These are phyloP conservation scores for Bassia scoparia DNA, from an alignment of 148 eudicot genomes.

Conservation along the genomic window DNA sequence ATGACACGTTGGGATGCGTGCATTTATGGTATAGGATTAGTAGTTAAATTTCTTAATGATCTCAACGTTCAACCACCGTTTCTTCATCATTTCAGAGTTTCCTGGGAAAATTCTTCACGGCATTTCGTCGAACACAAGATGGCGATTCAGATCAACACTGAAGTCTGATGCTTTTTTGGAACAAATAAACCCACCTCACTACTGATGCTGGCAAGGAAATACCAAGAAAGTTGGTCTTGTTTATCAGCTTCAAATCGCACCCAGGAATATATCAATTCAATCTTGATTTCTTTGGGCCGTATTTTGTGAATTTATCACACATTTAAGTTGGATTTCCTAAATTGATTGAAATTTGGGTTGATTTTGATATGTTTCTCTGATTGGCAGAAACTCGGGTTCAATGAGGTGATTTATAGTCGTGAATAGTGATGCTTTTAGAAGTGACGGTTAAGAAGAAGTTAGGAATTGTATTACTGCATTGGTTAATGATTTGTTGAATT, in stretches of 20 bases:
- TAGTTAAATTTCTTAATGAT: slow-evolving; percentile 1
- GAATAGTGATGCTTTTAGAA: no score
- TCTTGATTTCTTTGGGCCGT: not conserved
- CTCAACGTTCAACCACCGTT: slow-evolving; percentile 12
- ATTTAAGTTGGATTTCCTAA: not conserved
- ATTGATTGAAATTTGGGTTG: not conserved
- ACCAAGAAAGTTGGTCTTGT: slow-evolving; percentile 66
- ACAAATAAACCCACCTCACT: slow-evolving; percentile 70
- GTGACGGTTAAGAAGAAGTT: slow-evolving; percentile 89
- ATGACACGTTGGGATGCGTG: slow-evolving; percentile 7
- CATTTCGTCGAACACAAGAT: slow-evolving; percentile 31
- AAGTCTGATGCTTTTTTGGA: slow-evolving; percentile 81
- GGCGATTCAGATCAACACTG: slow-evolving; percentile 36
- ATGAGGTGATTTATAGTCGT: slow-evolving; percentile 74
- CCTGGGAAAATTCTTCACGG: slow-evolving; percentile 3
- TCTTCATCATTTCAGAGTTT: not conserved
- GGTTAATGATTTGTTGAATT: not conserved
- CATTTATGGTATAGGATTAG: slow-evolving; percentile 4
- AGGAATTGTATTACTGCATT: slow-evolving; percentile 50
- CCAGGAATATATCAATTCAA: slow-evolving; percentile 44
- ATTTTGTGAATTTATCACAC: not conserved
- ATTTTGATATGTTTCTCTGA: slow-evolving; percentile 14
- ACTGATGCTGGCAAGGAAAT: slow-evolving; percentile 67
- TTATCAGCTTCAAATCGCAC: slow-evolving; percentile 85
- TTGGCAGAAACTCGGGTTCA: slow-evolving; percentile 79